phyloP scores from a whole-genome alignment of 805 yeast genomes.

The Metschnikowia amazonensis region DNA sequence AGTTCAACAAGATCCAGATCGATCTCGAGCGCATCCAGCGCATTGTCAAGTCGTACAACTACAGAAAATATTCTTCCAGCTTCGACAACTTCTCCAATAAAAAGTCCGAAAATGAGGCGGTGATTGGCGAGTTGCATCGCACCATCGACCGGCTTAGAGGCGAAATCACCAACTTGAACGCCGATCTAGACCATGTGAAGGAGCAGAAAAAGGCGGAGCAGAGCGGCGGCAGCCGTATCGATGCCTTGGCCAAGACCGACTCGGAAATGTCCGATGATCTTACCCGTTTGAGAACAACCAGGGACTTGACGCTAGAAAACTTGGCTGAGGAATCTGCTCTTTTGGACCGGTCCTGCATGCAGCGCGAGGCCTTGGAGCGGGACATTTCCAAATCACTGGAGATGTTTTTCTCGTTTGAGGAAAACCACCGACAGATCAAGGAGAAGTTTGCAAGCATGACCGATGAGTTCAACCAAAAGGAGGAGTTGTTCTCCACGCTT shows the following conservation, averaged over 20 bases:
- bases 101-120: slow-evolving; percentile 38
- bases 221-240: slow-evolving; percentile 56
- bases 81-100: slow-evolving; percentile 43
- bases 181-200: slow-evolving; percentile 56
- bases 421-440: slow-evolving; percentile 44
- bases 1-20: slow-evolving; percentile 79
- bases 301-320: slow-evolving; percentile 55
- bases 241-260: slow-evolving; percentile 47
- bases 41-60: slow-evolving; percentile 77
- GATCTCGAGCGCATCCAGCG: slow-evolving; percentile 73
- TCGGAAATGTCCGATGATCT: slow-evolving; percentile 45
- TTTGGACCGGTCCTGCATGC: slow-evolving; percentile 19
- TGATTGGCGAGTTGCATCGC: slow-evolving; percentile 39
- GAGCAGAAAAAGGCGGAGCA: slow-evolving; percentile 53
- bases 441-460: slow-evolving; percentile 43
- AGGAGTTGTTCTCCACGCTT: slow-evolving; percentile 75
- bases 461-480: slow-evolving; percentile 52
- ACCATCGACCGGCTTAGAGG: slow-evolving; percentile 44
- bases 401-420: slow-evolving; percentile 38
- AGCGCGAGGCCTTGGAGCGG: slow-evolving; percentile 31
- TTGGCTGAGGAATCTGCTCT: slow-evolving; percentile 40
- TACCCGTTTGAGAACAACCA: slow-evolving; percentile 64
- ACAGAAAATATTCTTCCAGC: slow-evolving; percentile 38
- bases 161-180: slow-evolving; percentile 57
- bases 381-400: slow-evolving; percentile 36